Base-by-base conservation (phyloP, 441 rosid genomes). In the Erysimum cheiri region DNA sequence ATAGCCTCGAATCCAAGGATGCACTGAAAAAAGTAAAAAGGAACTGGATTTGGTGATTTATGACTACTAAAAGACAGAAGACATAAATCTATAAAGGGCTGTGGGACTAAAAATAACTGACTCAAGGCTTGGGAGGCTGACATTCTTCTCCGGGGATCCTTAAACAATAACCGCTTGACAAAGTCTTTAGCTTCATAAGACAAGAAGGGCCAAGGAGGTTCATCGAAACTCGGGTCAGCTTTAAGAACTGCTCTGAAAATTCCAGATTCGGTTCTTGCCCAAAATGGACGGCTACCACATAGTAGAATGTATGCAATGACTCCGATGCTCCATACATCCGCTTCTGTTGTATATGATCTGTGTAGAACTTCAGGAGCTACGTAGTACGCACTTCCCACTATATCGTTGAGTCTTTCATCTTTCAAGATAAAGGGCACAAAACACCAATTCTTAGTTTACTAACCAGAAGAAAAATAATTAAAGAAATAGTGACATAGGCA, bases 311-410 rank as follows among this genome's bases (percentile, higher is more conserved):
- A 95, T 41, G 94, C 85, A 61, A 95, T 88, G 43, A 95, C 98
- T 11, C 99, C 99, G 8, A 90, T 69, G 77, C 99, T 95, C 99
- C 99, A 95, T 3, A 88, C 94, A 83, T 95, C 99, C 13, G 98
- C 98, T 78, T 92, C 99, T 47, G 94, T 83, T 75, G 84, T 75
- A 74, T 92, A 95, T 57, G 93, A 88, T 79, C 95, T 85, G 68
- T 87, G 96, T 50, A 95, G 85, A 70, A 95, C 99, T 83, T 95
- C 99, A 28, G 99, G 98, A 36, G 98, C 94, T 74, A 95, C 97
- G 37, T 94, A 94, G 74, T 90, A 88, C 0, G 96, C 98, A 71
- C 98, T 94, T 65, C 99, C 99, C 59, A 94, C 99, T 59, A 92
- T 95, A 74, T 92, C 99, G 59, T 92, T 88, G 10, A 95, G 93